A percentile compares a stretch with the other conserved stretches of the same genome.
These are phyloP conservation scores for Neurospora sp. DNA, from an alignment of 495 filamentous ascomycete genomes.

Conservation along the genomic window DNA sequence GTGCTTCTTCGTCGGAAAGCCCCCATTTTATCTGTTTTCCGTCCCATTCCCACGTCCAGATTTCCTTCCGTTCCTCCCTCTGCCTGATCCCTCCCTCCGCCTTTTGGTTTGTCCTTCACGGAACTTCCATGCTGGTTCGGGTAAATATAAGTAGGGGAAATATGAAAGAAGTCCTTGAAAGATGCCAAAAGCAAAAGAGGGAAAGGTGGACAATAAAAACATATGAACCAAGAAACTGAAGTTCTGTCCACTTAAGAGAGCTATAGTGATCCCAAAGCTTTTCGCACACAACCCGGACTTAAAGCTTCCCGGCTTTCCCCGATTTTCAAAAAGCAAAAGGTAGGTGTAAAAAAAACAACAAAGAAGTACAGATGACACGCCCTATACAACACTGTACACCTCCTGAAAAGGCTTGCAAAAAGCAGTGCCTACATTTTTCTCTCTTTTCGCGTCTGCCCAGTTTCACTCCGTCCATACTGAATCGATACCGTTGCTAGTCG, in stretches of 20 bases:
- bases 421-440: neutral
- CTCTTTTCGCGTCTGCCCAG: neutral
- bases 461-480: neutral
- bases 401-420: neutral
- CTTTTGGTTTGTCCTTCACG: neutral
- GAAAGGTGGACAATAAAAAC: neutral
- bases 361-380: neutral
- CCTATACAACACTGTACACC: neutral
- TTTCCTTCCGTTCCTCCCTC: conserved; percentile 4
- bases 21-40: conserved; percentile 1
- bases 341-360: neutral
- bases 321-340: neutral
- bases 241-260: neutral
- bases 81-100: neutral
- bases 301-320: neutral
- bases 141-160: neutral
- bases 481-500: neutral
- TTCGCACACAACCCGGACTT: neutral
- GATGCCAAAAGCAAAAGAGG: neutral
- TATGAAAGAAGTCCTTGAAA: neutral
- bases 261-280: neutral
- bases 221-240: neutral
- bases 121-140: neutral
- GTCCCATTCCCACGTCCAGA: conserved; percentile 6
- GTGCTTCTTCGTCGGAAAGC: conserved; percentile 4